These are phyloP conservation scores for Gossypium thurberi DNA, from an alignment of 345 rosid genomes.

Conservation along the genomic window DNA sequence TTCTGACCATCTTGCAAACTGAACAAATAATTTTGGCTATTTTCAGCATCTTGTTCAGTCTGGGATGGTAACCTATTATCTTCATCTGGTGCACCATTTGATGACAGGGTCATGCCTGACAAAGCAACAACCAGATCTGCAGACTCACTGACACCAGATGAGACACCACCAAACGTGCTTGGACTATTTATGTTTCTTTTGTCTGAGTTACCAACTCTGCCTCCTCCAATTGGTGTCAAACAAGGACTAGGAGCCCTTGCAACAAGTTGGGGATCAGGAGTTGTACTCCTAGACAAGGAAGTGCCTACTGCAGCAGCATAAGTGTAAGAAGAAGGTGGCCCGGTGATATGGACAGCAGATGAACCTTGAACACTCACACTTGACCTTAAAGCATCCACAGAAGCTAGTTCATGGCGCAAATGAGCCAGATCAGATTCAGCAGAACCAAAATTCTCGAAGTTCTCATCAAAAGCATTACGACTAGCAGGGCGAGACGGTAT, in stretches of 20 bases:
- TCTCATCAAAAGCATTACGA: constrained; percentile 66
- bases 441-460: constrained; percentile 28
- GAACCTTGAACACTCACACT: constrained; percentile 42
- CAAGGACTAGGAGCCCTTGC: constrained; percentile 91
- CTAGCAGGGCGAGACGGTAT: constrained; percentile 77
- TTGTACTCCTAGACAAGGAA: constrained; percentile 70
- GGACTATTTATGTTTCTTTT: constrained; percentile 49
- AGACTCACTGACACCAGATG: constrained; percentile 48
- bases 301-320: constrained; percentile 81
- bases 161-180: constrained; percentile 46
- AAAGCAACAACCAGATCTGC: constrained; percentile 53
- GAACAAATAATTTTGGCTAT: constrained; percentile 6
- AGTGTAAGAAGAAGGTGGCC: constrained; percentile 47
- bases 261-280: constrained; percentile 79
- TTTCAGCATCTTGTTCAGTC: constrained; percentile 9
- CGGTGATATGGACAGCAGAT: constrained; percentile 35
- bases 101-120: constrained; percentile 60
- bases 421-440: constrained; percentile 49
- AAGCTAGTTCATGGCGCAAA: constrained; percentile 31
- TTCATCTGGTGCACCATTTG: constrained; percentile 36
- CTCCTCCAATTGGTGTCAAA: constrained; percentile 75
- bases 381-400: constrained; percentile 34
- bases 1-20: constrained; percentile 11
- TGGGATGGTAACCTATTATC: constrained; percentile 10
- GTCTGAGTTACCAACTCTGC: constrained; percentile 44